Evolutionary conservation across 805 yeast genomes (phyloP).

Genomic region (Cyberlindnera subsufficiens): DNA sequence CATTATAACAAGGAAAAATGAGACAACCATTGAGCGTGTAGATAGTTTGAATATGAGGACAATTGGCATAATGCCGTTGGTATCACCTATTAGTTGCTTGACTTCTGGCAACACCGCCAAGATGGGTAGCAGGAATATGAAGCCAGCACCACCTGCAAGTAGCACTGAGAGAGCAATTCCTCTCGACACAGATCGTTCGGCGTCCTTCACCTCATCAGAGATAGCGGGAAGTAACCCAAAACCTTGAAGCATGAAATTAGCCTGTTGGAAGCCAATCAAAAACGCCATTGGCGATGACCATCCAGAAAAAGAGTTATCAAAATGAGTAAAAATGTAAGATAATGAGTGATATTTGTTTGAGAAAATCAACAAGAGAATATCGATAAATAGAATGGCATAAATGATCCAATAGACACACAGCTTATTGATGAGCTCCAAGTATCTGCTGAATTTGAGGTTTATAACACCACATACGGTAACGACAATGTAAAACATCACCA

Average conservation of each 20-base stretch:
- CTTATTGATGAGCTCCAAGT: constrained; percentile 58
- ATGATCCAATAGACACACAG: constrained; percentile 73
- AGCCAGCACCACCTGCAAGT: constrained; percentile 62
- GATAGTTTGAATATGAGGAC: constrained; percentile 69
- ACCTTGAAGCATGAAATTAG: constrained; percentile 75
- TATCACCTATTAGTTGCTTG: constrained; percentile 45
- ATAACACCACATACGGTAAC: constrained; percentile 56
- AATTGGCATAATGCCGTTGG: constrained; percentile 63
- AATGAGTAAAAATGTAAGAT: constrained; percentile 53
- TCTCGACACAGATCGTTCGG: constrained; percentile 69
- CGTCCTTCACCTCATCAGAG: constrained; percentile 74
- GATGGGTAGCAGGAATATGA: constrained; percentile 67
- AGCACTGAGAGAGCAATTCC: constrained; percentile 64
- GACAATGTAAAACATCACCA: constrained; percentile 49
- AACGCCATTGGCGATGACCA: constrained; percentile 71
- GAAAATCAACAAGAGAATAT: constrained; percentile 51
- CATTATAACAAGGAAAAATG: constrained; percentile 60
- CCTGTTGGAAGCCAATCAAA: constrained; percentile 70
- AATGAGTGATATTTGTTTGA: constrained; percentile 54
- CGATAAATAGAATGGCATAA: constrained; percentile 64
- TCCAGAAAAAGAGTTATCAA: constrained; percentile 70
- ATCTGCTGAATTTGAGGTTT: constrained; percentile 53
- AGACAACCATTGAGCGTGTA: constrained; percentile 61
- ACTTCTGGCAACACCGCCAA: constrained; percentile 68
- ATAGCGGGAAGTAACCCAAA: constrained; percentile 78